Conservation (phyloP, 1,139 yeast species). For the Hansenula lynferdii region DNA sequence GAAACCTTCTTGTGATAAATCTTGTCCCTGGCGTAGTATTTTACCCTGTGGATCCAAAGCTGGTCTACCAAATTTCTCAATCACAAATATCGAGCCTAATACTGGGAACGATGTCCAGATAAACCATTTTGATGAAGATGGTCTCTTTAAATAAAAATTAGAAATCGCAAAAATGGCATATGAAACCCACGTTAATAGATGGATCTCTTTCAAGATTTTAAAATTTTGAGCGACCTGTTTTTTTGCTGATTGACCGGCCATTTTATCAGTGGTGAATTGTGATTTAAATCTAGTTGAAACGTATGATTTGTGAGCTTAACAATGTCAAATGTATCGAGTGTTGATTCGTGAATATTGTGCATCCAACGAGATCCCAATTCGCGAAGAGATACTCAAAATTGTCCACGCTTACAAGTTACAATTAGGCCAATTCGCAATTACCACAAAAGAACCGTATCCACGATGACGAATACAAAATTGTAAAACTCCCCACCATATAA, state of each 20-base stretch:
- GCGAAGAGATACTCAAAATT: too few species aligned
- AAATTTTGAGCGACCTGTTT: conserved; percentile 61
- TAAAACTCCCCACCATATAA: too few species aligned
- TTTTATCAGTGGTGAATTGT: conserved; percentile 21
- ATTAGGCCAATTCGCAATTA: too few species aligned
- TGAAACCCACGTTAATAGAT: conserved; percentile 39
- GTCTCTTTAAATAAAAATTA: conserved; percentile 46
- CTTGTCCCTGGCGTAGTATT: conserved; percentile 56
- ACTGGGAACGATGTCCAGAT: conserved; percentile 57
- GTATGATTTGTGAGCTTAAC: too few species aligned
- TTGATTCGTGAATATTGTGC: too few species aligned
- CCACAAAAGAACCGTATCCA: too few species aligned
- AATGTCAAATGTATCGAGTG: too few species aligned
- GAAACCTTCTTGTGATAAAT: conserved; percentile 60
- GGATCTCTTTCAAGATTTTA: conserved; percentile 51
- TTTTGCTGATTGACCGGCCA: conserved; percentile 67
- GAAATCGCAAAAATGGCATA: conserved; percentile 37
- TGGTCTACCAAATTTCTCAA: conserved; percentile 71
- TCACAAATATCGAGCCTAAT: conserved; percentile 44
- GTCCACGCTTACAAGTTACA: too few species aligned
- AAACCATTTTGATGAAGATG: conserved; percentile 45
- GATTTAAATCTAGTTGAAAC: too few species aligned
- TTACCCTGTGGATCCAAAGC: conserved; percentile 36
- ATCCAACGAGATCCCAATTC: too few species aligned
- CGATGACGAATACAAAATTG: too few species aligned